phyloP scores from a whole-genome alignment of 257 asterid species.

The Solanum pennellii region DNA sequence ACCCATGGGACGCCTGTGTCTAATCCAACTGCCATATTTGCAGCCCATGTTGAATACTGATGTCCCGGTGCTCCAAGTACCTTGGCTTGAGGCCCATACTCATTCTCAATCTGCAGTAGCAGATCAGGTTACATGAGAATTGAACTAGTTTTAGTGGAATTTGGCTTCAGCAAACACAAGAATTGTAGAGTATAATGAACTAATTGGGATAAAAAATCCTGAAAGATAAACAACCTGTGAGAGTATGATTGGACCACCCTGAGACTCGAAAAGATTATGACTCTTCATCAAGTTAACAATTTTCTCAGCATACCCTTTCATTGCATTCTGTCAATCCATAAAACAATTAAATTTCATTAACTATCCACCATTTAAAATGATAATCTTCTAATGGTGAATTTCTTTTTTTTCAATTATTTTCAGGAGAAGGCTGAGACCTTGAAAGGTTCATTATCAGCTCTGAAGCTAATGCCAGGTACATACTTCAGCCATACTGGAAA shows the following conservation, averaged over 20 bases:
- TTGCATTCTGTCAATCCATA: conserved; percentile 9
- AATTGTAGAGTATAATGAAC: not conserved
- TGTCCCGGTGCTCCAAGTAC: conserved; percentile 22
- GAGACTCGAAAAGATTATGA: conserved; percentile 13
- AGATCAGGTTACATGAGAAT: not conserved
- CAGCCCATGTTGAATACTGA: conserved; percentile 30
- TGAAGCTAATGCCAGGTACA: conserved; percentile 19
- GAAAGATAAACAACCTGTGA: conserved; percentile 12
- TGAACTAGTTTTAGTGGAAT: not conserved
- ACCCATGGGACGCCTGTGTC: conserved; percentile 45
- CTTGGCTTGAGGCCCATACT: conserved; percentile 29
- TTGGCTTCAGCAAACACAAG: not conserved
- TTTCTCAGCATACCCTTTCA: conserved; percentile 18
- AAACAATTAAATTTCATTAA: not conserved
- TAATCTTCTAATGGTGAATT: not conserved
- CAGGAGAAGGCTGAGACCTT: conserved; percentile 4
- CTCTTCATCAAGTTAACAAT: conserved; percentile 21
- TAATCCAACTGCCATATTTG: conserved; percentile 33
- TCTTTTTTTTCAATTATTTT: not conserved
- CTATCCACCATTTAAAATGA: not conserved
- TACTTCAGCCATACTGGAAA: conserved; percentile 23
- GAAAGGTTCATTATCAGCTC: conserved; percentile 20
- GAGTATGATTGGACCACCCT: conserved; percentile 22
- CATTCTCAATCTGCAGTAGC: conserved; percentile 31
- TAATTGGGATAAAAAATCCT: not conserved